Conservation (phyloP, 2,329 filamentous ascomycete genomes). For the Stemphylium beticola region DNA sequence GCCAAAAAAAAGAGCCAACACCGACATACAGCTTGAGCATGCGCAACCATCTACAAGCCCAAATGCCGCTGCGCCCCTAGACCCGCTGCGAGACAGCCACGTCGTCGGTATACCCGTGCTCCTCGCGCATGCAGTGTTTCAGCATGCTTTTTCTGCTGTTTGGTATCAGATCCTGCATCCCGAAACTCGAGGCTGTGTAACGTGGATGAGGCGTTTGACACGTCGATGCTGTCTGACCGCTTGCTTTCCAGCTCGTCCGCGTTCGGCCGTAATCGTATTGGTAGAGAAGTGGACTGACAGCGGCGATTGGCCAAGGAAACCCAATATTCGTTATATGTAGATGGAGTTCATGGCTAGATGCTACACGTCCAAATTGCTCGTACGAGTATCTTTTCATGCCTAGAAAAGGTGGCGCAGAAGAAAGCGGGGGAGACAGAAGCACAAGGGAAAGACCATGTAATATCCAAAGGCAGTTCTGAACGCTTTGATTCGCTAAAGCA, state of each 20-base stretch:
- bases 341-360: too few relatives aligned
- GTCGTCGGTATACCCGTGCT: background rate
- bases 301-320: too few relatives aligned
- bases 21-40: background rate
- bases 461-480: background rate
- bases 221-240: slow-evolving; percentile 13
- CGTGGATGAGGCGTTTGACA: slow-evolving; percentile 8
- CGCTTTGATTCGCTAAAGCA: slow-evolving; percentile 3
- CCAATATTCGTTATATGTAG: too few relatives aligned
- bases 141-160: slow-evolving; percentile 21
- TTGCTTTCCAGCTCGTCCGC: background rate
- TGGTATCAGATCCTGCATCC: slow-evolving; percentile 24
- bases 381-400: too few relatives aligned
- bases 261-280: background rate
- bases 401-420: too few relatives aligned
- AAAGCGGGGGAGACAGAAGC: background rate
- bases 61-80: background rate
- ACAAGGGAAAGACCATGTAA: background rate
- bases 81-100: background rate
- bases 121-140: slow-evolving; percentile 28
- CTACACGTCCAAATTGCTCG: too few relatives aligned
- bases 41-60: background rate
- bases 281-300: background rate
- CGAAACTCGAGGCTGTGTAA: slow-evolving; percentile 15
- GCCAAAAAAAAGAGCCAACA: background rate